A percentile compares a stretch with the other conserved stretches of the same genome.
Conservation (phyloP, 257 asterid genomes). For the Ilex asprella region DNA sequence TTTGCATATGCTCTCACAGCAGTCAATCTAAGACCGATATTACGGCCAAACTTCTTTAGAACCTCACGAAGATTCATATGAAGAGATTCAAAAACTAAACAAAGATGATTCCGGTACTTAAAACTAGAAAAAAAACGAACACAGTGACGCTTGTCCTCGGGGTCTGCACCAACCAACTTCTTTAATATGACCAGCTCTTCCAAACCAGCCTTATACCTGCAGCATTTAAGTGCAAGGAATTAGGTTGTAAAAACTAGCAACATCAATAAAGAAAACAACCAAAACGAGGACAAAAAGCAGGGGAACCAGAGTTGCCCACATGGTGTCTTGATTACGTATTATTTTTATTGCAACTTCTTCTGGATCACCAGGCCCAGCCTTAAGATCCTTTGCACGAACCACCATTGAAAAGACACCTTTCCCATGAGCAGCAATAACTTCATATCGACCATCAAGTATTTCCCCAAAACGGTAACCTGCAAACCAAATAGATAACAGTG, state of each 20-base stretch:
- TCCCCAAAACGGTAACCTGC: slow-evolving; percentile 96
- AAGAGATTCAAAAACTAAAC: slow-evolving; percentile 99
- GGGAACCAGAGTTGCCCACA: slow-evolving; percentile 40
- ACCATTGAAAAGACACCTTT: slow-evolving; percentile 96
- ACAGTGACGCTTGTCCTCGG: slow-evolving; percentile 91
- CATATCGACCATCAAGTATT: slow-evolving; percentile 82
- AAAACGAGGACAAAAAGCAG: slow-evolving; percentile 11
- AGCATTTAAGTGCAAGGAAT: background rate
- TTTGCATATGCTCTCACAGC: slow-evolving; percentile 98
- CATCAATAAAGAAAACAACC: slow-evolving; percentile 3
- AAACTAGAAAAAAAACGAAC: slow-evolving; percentile 91
- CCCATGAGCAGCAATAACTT: slow-evolving; percentile 96
- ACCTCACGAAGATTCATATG: slow-evolving; percentile 99
- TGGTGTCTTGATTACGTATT: slow-evolving; percentile 88
- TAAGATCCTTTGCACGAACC: slow-evolving; percentile 97
- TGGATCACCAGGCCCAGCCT: slow-evolving; percentile 60
- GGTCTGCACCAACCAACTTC: slow-evolving; percentile 94
- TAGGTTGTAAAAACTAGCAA: background rate
- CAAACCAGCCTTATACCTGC: slow-evolving; percentile 97
- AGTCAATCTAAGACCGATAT: slow-evolving; percentile 93
- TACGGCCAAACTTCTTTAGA: slow-evolving; percentile 97
- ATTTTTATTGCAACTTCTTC: slow-evolving; percentile 96
- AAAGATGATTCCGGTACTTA: slow-evolving; percentile 96
- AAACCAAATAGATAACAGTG: background rate
- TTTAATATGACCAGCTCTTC: slow-evolving; percentile 85